Percentiles rank a stretch among this genome's conserved stretches.
These are phyloP conservation scores for Bipolaris gigantea DNA, from an alignment of 2,329 filamentous ascomycete species.

Conservation along the genomic window DNA sequence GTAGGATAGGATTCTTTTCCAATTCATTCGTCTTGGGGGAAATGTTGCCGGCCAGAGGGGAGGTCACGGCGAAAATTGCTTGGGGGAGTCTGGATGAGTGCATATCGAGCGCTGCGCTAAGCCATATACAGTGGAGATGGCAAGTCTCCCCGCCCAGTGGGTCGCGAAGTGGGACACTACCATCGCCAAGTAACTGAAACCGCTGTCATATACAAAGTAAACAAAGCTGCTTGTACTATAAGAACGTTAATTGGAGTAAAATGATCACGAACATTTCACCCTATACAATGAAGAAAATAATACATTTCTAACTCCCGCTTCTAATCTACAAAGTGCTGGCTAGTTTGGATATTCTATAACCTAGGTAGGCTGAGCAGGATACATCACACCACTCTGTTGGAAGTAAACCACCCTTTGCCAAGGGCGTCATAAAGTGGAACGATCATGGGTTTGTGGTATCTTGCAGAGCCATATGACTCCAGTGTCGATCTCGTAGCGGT, in stretches of 20 bases:
- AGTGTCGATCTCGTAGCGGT: not conserved
- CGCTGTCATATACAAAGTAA: not conserved
- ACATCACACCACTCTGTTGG: not conserved
- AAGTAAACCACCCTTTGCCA: not conserved
- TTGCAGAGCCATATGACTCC: not conserved
- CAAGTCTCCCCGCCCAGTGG: conserved; percentile 12
- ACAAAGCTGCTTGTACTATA: too few species aligned
- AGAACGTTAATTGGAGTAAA: too few species aligned
- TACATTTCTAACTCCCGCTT: not conserved
- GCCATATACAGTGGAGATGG: not conserved
- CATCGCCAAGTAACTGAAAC: conserved; percentile 1
- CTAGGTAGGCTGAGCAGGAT: not conserved
- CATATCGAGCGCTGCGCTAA: not conserved
- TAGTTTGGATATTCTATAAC: not conserved
- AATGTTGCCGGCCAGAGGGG: conserved; percentile 3
- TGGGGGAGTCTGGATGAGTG: not conserved
- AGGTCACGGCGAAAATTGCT: conserved; percentile 18
- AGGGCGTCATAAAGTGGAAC: not conserved
- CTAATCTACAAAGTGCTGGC: not conserved
- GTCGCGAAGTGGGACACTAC: not conserved
- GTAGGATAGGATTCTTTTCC: conserved; percentile 9
- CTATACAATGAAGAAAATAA: not conserved
- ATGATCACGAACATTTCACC: not conserved
- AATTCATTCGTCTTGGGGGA: conserved; percentile 8
- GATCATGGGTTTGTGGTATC: not conserved